Conservation (phyloP, 495 filamentous ascomycete species). For the Xylaria cubensis region DNA sequence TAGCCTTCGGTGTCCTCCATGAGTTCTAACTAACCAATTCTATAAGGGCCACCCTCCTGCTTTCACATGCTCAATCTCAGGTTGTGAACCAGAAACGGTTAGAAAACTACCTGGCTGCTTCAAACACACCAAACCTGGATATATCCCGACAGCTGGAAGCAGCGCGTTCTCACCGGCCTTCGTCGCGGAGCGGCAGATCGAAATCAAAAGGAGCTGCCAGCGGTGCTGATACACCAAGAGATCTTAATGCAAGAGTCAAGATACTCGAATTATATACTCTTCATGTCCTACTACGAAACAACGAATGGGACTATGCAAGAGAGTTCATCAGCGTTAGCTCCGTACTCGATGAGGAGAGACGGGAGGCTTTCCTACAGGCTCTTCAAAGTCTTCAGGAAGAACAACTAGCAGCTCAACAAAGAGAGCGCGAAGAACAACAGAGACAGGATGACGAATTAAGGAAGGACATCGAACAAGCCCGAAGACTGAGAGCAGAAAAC, state of each 20-base stretch:
- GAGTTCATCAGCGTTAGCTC: constrained; percentile 87
- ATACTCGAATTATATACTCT: constrained; percentile 93
- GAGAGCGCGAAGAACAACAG: constrained; percentile 67
- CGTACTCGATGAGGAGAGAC: constrained; percentile 88
- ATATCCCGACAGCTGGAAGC: constrained; percentile 63
- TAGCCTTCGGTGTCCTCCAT: not conserved
- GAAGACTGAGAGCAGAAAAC: constrained; percentile 56
- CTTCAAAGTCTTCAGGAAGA: constrained; percentile 78
- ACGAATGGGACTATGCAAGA: constrained; percentile 92
- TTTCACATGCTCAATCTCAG: constrained; percentile 86
- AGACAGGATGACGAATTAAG: constrained; percentile 65
- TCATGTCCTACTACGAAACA: constrained; percentile 87
- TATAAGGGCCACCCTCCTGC: constrained; percentile 78
- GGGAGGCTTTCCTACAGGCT: constrained; percentile 82
- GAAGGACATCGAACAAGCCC: constrained; percentile 65
- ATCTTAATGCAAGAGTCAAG: constrained; percentile 77
- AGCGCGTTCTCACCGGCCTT: constrained; percentile 32
- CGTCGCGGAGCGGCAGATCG: constrained; percentile 41
- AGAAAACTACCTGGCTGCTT: constrained; percentile 87
- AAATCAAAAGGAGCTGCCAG: constrained; percentile 48
- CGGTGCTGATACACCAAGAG: constrained; percentile 78
- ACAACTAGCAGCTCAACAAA: constrained; percentile 65
- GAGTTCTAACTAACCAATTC: constrained; percentile 24
- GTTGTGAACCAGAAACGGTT: constrained; percentile 82
- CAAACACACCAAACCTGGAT: constrained; percentile 71